Evolutionary conservation across 2,329 filamentous ascomycete genomes (phyloP), one percentile per base, ranked within the genome.

Genomic region (Aureobasidium sp.): DNA sequence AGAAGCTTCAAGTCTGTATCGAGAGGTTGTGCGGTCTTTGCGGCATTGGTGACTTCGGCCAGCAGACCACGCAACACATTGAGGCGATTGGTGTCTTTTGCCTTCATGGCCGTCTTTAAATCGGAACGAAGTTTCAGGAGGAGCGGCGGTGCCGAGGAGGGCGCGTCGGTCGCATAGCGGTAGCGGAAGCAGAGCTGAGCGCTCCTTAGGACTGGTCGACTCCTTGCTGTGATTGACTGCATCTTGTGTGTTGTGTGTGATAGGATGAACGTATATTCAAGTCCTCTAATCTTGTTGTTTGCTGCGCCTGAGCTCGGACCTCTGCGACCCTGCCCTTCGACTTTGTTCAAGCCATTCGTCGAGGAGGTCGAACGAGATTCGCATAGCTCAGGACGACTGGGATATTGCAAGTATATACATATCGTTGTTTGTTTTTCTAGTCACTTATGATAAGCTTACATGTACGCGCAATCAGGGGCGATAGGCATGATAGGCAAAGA

Each of bases 1-100:
- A 91, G 82, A 61, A 93, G 79, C 69, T 88, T 84, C 66, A 82
- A 80, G 73, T 93, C 88, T 26, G 84, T 89, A 61, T 77, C 79
- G 70, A 92, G 84, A n/a, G 89, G 89, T 42, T 77, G 79, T 42
- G 80, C 71, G 15, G 88, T 90, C 76, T 92, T 92, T 72, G 85
- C 87, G 37, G 87, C 86, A 74, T 91, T 92, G 68, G 87, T 85
- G 64, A 88, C 85, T 65, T 87, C 83, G 36, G 87, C 80, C 66
- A 92, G 81, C 65, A 92, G 77, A 44, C 80, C 74, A 67, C 89
- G 87, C 53, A 93, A 80, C 41, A 90, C 88, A 42, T 82, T 77
- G 29, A 92, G 83, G 2, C 87, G 84, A 29, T 83, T 77, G 29
- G 75, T 78, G 69, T 80, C 77, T 68, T 79, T 80, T n/a, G 74